Conservation (phyloP, 257 asterid species). For the Capsicum baccatum region DNA sequence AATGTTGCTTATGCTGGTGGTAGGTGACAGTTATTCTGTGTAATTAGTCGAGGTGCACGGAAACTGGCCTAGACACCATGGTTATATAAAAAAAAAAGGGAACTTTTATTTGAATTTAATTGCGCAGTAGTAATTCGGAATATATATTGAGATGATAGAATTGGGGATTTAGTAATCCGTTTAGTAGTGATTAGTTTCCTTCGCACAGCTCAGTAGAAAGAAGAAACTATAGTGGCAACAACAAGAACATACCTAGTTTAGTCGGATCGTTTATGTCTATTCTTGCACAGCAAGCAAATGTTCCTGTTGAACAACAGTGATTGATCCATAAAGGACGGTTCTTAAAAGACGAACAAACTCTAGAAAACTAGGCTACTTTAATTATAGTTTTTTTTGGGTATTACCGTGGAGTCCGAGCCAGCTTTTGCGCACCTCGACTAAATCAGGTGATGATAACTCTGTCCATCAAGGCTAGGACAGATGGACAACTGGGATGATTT, state of each 20-base stretch:
- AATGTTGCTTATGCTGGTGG: too few relatives aligned
- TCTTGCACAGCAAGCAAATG: slow-evolving; percentile 50
- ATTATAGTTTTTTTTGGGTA: neutral
- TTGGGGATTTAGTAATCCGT: neutral
- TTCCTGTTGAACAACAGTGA: slow-evolving; percentile 59
- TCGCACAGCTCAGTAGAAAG: neutral
- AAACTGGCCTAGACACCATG: too few relatives aligned
- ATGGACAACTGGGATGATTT: too few relatives aligned
- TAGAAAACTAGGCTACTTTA: slow-evolving; percentile 52
- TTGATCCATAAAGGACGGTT: slow-evolving; percentile 70
- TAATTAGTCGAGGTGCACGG: too few relatives aligned
- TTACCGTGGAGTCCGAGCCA: too few relatives aligned
- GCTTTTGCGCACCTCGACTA: too few relatives aligned
- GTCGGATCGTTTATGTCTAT: slow-evolving; percentile 51
- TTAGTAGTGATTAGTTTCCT: neutral
- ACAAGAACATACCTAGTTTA: too few relatives aligned
- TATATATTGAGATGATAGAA: neutral
- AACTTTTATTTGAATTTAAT: neutral
- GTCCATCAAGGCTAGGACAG: too few relatives aligned
- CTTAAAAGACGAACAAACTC: slow-evolving; percentile 67
- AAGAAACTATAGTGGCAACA: too few relatives aligned
- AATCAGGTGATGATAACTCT: too few relatives aligned
- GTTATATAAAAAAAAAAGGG: too few relatives aligned
- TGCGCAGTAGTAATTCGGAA: neutral
- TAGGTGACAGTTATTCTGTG: too few relatives aligned